Conservation (phyloP, 805 yeast species). For the Starmerella sp. region DNA sequence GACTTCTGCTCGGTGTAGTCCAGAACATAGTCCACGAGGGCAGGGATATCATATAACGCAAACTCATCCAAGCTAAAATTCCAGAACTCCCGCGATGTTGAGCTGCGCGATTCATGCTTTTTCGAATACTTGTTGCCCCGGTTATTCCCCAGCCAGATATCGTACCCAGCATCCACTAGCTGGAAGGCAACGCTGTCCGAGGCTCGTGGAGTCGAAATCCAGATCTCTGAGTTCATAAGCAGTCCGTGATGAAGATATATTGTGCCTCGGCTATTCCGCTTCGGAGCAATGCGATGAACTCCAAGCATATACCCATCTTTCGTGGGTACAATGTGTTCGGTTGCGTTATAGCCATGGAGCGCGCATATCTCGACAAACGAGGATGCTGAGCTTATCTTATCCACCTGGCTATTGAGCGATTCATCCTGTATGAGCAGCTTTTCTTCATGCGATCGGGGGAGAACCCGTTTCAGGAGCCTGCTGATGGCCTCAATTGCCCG, state of each 20-base stretch:
- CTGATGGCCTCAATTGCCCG: slow-evolving; percentile 16
- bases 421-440: slow-evolving; percentile 9
- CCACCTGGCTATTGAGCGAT: slow-evolving; percentile 5
- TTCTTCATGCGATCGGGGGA: slow-evolving; percentile 14
- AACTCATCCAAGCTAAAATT: slow-evolving; percentile 84
- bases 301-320: slow-evolving; percentile 67
- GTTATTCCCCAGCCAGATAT: slow-evolving; percentile 77
- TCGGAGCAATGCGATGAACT: slow-evolving; percentile 46
- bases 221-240: slow-evolving; percentile 76
- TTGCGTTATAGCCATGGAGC: slow-evolving; percentile 57
- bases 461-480: slow-evolving; percentile 4
- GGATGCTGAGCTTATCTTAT: slow-evolving; percentile 12
- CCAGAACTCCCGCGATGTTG: slow-evolving; percentile 56
- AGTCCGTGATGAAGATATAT: slow-evolving; percentile 87
- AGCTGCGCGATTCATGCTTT: slow-evolving; percentile 47
- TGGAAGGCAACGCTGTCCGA: slow-evolving; percentile 57
- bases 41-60: slow-evolving; percentile 82
- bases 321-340: slow-evolving; percentile 68
- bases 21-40: slow-evolving; percentile 63
- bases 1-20: slow-evolving; percentile 35
- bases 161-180: slow-evolving; percentile 74
- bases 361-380: slow-evolving; percentile 53
- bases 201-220: slow-evolving; percentile 46
- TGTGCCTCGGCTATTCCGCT: slow-evolving; percentile 29
- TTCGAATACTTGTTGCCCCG: slow-evolving; percentile 87